Percentiles rank a stretch among this genome's conserved stretches.
These are phyloP conservation scores for Arctium minus DNA, from an alignment of 129 eudicot genomes.

Conservation along the genomic window DNA sequence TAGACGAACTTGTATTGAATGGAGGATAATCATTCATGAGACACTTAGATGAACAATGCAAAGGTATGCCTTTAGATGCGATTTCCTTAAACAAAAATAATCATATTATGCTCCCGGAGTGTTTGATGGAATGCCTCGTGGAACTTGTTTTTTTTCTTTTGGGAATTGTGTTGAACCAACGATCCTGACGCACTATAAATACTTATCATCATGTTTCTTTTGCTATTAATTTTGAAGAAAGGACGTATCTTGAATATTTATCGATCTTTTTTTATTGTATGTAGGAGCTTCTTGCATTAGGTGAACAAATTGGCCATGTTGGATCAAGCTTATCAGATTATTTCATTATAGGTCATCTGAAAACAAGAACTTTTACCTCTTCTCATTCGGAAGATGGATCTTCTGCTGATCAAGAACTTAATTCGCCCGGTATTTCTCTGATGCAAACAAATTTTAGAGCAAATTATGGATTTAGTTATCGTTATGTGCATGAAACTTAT, in stretches of 20 bases:
- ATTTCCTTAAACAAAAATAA: not conserved
- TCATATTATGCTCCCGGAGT: not conserved
- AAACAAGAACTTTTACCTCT: constrained; percentile 45
- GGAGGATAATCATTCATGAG: too few relatives aligned
- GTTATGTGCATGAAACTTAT: not conserved
- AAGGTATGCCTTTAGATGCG: not conserved
- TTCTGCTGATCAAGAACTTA: constrained; percentile 39
- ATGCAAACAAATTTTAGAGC: not conserved
- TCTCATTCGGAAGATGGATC: constrained; percentile 33
- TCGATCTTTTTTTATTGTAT: not conserved
- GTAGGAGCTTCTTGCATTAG: constrained; percentile 96
- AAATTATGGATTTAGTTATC: not conserved
- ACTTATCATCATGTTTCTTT: not conserved
- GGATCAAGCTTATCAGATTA: constrained; percentile 68
- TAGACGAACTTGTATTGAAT: too few relatives aligned
- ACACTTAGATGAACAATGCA: too few relatives aligned
- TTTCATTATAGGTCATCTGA: constrained; percentile 42
- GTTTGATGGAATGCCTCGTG: not conserved
- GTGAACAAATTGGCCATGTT: constrained; percentile 85
- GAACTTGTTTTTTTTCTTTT: not conserved
- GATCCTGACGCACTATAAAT: not conserved
- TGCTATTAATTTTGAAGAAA: not conserved
- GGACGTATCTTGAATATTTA: not conserved
- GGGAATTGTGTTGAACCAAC: not conserved
- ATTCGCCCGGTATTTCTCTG: constrained; percentile 57